phyloP scores from a whole-genome alignment of 2,329 filamentous ascomycete species.

The Hypomyces perniciosus region DNA sequence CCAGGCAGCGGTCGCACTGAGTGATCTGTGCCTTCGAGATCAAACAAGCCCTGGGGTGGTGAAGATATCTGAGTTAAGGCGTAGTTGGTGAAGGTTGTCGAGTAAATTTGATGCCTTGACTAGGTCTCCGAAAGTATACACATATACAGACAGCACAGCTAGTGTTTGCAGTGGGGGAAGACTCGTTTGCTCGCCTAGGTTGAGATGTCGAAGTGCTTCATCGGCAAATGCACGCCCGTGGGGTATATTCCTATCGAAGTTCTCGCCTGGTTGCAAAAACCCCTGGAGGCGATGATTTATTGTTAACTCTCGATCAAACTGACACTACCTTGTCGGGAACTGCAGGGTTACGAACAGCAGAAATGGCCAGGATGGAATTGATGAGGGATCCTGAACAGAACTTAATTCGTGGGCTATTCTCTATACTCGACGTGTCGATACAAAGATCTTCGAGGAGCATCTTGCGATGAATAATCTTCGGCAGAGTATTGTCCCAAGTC shows the following conservation, averaged over 20 bases:
- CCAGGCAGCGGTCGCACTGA: too few species aligned
- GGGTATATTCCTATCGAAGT: neutral
- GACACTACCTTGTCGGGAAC: neutral
- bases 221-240: slow-evolving; percentile 1
- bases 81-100: neutral
- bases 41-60: too few species aligned
- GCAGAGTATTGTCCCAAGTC: slow-evolving; percentile 19
- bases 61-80: neutral
- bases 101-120: neutral
- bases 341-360: slow-evolving; percentile 11
- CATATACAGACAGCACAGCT: slow-evolving; percentile 16
- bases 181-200: neutral
- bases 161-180: slow-evolving; percentile 17
- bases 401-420: neutral
- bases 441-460: slow-evolving; percentile 15
- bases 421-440: neutral
- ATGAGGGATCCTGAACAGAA: slow-evolving; percentile 21
- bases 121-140: slow-evolving; percentile 13
- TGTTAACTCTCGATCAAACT: neutral
- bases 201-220: slow-evolving; percentile 11
- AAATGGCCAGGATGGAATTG: slow-evolving; percentile 18
- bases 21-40: too few species aligned
- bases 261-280: neutral
- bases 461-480: slow-evolving; percentile 13
- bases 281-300: neutral